Conservation (phyloP, 345 rosid genomes). For the Lepidium aucheri region DNA sequence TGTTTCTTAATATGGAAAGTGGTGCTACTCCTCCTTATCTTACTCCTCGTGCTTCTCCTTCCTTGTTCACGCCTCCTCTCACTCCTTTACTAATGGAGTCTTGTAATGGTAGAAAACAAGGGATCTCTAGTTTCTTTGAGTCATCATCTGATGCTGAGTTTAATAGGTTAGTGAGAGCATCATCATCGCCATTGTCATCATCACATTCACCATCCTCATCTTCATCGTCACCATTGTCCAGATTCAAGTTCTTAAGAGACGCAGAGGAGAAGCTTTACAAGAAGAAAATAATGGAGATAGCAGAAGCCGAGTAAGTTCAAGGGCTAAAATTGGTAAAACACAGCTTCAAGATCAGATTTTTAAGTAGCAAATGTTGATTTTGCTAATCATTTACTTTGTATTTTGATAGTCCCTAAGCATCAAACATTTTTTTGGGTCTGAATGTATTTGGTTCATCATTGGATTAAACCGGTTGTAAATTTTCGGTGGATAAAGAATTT, state of each 20-base stretch:
- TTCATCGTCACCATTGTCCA: constrained; percentile 63
- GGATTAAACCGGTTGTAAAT: constrained; percentile 8
- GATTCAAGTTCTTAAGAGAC: constrained; percentile 84
- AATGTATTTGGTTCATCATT: not conserved
- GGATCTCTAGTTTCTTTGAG: constrained; percentile 50
- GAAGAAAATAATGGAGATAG: constrained; percentile 36
- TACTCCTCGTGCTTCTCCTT: constrained; percentile 88
- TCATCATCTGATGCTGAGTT: constrained; percentile 69
- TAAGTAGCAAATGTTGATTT: not conserved
- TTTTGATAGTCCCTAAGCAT: not conserved
- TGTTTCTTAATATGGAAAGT: constrained; percentile 52
- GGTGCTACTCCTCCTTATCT: constrained; percentile 68
- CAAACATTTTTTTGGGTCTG: not conserved
- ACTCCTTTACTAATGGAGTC: constrained; percentile 46
- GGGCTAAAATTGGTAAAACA: not conserved
- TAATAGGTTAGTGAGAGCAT: constrained; percentile 47
- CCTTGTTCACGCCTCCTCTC: constrained; percentile 81
- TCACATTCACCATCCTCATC: constrained; percentile 84
- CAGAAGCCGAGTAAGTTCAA: constrained; percentile 12
- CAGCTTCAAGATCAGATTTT: too few relatives aligned
- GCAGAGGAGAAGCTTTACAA: constrained; percentile 83
- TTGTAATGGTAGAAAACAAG: constrained; percentile 27
- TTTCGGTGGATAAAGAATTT: constrained; percentile 1
- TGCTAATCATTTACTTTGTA: not conserved
- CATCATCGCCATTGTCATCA: constrained; percentile 74